phyloP scores from a whole-genome alignment of 1,139 yeast genomes.

The Yamadazyma friedrichii region DNA sequence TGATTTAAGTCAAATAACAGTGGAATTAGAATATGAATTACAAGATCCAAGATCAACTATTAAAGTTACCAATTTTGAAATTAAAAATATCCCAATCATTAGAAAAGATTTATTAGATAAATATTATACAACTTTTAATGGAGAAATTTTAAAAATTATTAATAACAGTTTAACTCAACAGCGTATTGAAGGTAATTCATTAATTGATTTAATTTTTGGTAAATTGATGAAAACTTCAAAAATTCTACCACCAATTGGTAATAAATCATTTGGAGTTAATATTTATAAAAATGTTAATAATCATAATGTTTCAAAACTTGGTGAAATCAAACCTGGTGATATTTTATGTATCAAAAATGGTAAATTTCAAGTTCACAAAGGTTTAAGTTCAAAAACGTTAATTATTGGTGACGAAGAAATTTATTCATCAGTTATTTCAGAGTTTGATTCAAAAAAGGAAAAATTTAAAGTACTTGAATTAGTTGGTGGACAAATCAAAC shows the following conservation, averaged over 20 bases:
- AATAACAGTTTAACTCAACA: not conserved
- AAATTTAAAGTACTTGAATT: slow-evolving; percentile 75
- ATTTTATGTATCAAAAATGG: slow-evolving; percentile 74
- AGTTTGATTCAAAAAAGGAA: slow-evolving; percentile 72
- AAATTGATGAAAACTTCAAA: slow-evolving; percentile 8
- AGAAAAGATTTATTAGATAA: slow-evolving; percentile 51
- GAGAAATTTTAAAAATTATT: slow-evolving; percentile 17
- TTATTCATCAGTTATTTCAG: slow-evolving; percentile 50
- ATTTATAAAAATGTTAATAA: slow-evolving; percentile 50
- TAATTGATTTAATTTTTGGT: slow-evolving; percentile 22
- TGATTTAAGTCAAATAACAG: slow-evolving; percentile 66
- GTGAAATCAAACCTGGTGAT: slow-evolving; percentile 80
- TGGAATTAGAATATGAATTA: slow-evolving; percentile 56
- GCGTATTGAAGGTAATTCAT: slow-evolving; percentile 15
- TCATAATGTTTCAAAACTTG: slow-evolving; percentile 55
- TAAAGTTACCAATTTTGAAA: slow-evolving; percentile 39
- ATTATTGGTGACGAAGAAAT: slow-evolving; percentile 41
- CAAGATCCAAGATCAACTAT: slow-evolving; percentile 57
- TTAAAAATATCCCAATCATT: slow-evolving; percentile 46
- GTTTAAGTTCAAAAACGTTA: slow-evolving; percentile 48
- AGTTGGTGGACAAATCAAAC: slow-evolving; percentile 54
- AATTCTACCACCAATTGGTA: slow-evolving; percentile 60
- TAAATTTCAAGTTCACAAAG: slow-evolving; percentile 67
- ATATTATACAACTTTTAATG: slow-evolving; percentile 48
- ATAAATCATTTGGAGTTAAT: slow-evolving; percentile 69